These are phyloP conservation scores for Thuidium tamariscinum DNA, from an alignment of 225 moss, liverwort and hornwort species.

Conservation along the genomic window DNA sequence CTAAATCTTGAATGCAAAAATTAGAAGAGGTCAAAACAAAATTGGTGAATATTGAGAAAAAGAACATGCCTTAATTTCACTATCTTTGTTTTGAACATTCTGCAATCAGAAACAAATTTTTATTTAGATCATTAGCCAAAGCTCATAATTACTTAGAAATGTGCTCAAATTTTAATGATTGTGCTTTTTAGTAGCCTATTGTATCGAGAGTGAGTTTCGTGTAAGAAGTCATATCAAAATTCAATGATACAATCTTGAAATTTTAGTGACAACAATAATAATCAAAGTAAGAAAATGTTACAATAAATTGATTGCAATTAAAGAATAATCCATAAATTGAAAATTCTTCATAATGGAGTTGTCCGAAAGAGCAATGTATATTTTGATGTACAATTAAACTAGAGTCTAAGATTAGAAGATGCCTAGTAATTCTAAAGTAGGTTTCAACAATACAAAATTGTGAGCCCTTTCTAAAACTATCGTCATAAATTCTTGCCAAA, in stretches of 20 bases:
- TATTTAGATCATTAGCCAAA: neutral
- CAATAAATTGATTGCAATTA: neutral
- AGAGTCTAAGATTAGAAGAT: neutral
- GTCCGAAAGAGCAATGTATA: neutral
- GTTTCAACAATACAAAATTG: rapidly evolving
- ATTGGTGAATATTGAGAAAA: too few relatives aligned
- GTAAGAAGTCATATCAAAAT: neutral
- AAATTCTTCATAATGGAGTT: neutral
- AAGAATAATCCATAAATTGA: neutral
- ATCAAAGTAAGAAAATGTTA: neutral
- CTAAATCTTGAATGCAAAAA: too few relatives aligned
- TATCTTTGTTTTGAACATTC: too few relatives aligned
- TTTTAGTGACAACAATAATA: neutral
- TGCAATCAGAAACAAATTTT: neutral
- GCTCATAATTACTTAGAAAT: rapidly evolving
- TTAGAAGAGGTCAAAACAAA: too few relatives aligned
- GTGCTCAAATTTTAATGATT: neutral
- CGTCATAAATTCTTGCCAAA: neutral
- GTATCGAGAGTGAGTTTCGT: neutral
- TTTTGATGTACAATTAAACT: neutral
- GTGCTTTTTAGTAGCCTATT: rapidly evolving
- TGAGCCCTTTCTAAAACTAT: rapidly evolving
- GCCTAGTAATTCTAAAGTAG: neutral
- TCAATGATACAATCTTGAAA: neutral
- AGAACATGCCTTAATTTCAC: too few relatives aligned